Conservation (phyloP, 805 yeast genomes). For the Isabelozyma pseudorhagii region DNA sequence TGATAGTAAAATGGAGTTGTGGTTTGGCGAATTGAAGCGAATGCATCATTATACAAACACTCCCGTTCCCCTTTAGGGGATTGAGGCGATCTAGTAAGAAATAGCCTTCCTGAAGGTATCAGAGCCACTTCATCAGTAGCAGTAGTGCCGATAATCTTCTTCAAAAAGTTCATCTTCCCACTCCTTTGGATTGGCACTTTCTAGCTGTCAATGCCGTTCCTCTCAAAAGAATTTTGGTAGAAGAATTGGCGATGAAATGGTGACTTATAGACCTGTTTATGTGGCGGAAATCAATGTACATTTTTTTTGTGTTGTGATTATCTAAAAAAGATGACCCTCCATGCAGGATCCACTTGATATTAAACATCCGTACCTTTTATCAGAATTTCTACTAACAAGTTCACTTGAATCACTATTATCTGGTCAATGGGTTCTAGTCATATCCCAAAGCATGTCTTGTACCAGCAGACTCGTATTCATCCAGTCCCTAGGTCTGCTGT, state of each 20-base stretch:
- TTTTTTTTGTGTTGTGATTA: not conserved
- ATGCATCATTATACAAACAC: conserved; percentile 78
- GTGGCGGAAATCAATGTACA: no score
- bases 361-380: not conserved
- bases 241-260: not conserved
- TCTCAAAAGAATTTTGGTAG: not conserved
- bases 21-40: conserved; percentile 66
- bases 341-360: not conserved
- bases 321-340: not conserved
- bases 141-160: conserved; percentile 56
- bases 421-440: no score
- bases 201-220: not conserved
- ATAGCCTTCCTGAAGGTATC: conserved; percentile 79
- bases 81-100: conserved; percentile 64
- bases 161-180: conserved; percentile 67
- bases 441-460: no score
- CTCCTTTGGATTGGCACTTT: not conserved
- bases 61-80: conserved; percentile 89
- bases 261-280: no score
- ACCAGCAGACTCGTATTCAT: no score
- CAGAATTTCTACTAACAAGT: no score
- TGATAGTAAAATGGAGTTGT: conserved; percentile 66
- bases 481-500: not conserved
- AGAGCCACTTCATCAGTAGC: conserved; percentile 60
- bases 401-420: no score